Conservation (phyloP, 768 basidiomycete genomes). For the Cystobasidium ongulense region DNA sequence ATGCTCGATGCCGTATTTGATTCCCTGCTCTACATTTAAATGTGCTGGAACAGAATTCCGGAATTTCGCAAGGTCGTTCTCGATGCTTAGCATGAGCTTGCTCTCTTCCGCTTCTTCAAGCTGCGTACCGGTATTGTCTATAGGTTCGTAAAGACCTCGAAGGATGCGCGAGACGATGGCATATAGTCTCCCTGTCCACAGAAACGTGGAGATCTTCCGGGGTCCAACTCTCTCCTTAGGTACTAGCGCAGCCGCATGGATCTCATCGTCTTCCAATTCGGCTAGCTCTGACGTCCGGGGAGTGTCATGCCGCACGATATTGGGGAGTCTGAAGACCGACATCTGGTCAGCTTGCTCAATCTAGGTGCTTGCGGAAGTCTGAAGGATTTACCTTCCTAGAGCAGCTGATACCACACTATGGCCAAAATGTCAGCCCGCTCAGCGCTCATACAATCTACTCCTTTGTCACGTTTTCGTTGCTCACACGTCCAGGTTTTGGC, state of each 20-base stretch:
- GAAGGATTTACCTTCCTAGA: not conserved
- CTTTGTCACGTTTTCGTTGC: not conserved
- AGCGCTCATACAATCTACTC: no score
- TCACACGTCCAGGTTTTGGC: not conserved
- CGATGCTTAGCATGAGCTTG: not conserved
- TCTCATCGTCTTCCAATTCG: not conserved
- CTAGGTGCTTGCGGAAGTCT: not conserved
- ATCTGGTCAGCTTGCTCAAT: not conserved
- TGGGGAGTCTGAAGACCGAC: not conserved
- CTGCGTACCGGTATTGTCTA: not conserved
- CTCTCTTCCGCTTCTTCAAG: not conserved
- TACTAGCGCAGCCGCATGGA: not conserved
- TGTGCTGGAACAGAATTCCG: not conserved
- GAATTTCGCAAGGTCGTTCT: not conserved
- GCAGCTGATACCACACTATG: not conserved
- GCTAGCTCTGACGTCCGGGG: not conserved
- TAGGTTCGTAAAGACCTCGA: not conserved
- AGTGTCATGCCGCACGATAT: not conserved
- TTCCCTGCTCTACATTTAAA: not conserved
- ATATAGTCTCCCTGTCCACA: not conserved
- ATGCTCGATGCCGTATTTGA: no score
- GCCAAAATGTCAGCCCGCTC: no score
- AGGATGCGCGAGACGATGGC: not conserved
- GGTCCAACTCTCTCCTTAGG: not conserved
- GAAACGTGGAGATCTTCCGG: not conserved